Conservation (phyloP, 2,329 filamentous ascomycete genomes). For the Colletotrichum lentis region DNA sequence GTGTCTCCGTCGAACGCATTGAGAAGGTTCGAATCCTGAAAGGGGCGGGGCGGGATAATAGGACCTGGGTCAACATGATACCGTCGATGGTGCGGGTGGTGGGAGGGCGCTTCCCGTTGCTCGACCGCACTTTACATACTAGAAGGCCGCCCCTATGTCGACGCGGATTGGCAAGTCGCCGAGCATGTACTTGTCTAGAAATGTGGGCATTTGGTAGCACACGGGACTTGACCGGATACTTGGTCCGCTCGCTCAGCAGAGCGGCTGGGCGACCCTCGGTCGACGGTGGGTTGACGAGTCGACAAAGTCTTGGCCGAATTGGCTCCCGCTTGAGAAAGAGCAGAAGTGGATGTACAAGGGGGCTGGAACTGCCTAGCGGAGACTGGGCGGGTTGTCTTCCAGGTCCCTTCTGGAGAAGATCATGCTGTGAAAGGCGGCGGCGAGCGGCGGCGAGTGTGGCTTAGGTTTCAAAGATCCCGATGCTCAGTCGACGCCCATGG, state of each 20-base stretch:
- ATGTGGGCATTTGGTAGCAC: background rate
- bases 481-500: background rate
- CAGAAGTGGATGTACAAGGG: slow-evolving; percentile 9
- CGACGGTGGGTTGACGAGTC: background rate
- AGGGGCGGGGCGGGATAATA: background rate
- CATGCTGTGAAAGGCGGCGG: slow-evolving; percentile 1
- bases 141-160: background rate
- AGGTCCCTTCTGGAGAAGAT: slow-evolving; percentile 12
- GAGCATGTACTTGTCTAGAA: background rate
- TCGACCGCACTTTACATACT: too few species aligned
- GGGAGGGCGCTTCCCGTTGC: too few species aligned
- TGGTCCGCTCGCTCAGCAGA: background rate
- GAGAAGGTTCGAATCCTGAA: background rate
- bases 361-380: slow-evolving; percentile 2
- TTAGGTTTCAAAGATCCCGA: slow-evolving; percentile 14
- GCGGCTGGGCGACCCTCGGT: slow-evolving; percentile 1
- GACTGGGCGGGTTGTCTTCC: background rate
- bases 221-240: slow-evolving; percentile 9
- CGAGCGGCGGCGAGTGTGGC: background rate
- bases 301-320: slow-evolving; percentile 12
- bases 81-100: too few species aligned
- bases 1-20: background rate
- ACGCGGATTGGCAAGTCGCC: background rate
- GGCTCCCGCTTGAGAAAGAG: slow-evolving; percentile 10
- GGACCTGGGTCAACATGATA: background rate